phyloP scores from a whole-genome alignment of 306 rosid species.

The Lathyrus tuberosus region DNA sequence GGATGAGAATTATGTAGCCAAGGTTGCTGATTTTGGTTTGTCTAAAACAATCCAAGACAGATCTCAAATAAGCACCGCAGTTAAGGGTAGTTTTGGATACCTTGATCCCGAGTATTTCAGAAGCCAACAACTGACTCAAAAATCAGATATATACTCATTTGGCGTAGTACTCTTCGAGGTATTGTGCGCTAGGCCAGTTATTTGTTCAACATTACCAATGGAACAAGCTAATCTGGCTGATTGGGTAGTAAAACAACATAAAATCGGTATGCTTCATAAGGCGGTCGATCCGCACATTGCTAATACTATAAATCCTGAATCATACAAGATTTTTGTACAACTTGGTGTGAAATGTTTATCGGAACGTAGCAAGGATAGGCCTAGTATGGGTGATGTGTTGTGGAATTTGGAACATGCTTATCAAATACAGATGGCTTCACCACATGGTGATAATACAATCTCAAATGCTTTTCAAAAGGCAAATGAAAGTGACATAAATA shows the following conservation, averaged over 20 bases:
- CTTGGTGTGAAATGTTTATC: conserved; percentile 70
- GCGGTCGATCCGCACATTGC: conserved; percentile 55
- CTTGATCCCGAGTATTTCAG: conserved; percentile 86
- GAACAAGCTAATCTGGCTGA: conserved; percentile 76
- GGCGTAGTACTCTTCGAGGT: conserved; percentile 86
- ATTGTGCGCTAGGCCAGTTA: conserved; percentile 65
- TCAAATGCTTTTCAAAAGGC: conserved; percentile 26
- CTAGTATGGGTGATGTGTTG: conserved; percentile 81
- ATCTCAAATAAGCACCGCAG: conserved; percentile 83
- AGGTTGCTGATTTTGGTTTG: conserved; percentile 84
- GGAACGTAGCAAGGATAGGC: conserved; percentile 73
- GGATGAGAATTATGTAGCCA: conserved; percentile 73
- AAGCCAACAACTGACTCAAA: conserved; percentile 72
- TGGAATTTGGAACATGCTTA: conserved; percentile 83
- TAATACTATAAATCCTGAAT: conserved; percentile 41
- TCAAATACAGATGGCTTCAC: conserved; percentile 57
- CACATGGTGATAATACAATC: conserved; percentile 33
- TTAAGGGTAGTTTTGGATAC: conserved; percentile 93
- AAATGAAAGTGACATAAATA: conserved; percentile 7
- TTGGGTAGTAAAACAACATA: conserved; percentile 63
- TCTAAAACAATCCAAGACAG: conserved; percentile 72
- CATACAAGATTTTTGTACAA: conserved; percentile 52
- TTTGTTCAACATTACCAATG: conserved; percentile 52
- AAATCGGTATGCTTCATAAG: conserved; percentile 52
- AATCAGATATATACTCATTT: conserved; percentile 84